Conservation (phyloP, 78 protist genomes). For the slime mould (Dictyostelium discoideum) region DNA sequence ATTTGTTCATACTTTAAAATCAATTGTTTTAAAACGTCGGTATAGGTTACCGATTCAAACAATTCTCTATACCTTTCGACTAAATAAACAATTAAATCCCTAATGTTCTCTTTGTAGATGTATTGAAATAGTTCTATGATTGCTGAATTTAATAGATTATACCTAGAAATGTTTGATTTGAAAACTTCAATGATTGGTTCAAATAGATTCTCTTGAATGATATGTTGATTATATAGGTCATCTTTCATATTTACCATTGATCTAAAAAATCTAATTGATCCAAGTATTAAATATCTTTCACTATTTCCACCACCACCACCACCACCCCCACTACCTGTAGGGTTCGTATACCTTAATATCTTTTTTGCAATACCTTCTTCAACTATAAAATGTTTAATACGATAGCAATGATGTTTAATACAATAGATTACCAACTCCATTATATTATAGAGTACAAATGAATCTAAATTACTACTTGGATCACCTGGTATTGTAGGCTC, state of each 20-base stretch:
- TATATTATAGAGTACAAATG: conserved; percentile 68
- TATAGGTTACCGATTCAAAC: conserved; percentile 50
- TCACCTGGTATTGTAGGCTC: conserved; percentile 60
- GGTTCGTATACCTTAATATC: conserved; percentile 46
- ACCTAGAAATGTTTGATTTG: conserved; percentile 50
- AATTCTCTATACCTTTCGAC: conserved; percentile 43
- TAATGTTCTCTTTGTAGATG: conserved; percentile 77
- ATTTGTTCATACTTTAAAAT: conserved; percentile 70
- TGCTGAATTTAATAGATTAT: conserved; percentile 87
- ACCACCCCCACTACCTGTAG: not conserved
- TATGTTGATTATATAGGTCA: conserved; percentile 76
- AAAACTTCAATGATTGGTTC: conserved; percentile 71
- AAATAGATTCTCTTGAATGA: conserved; percentile 76
- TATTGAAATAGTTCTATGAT: conserved; percentile 85
- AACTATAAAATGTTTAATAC: conserved; percentile 82
- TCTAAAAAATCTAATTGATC: conserved; percentile 79
- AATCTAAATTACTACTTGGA: conserved; percentile 62
- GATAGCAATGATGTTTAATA: conserved; percentile 75
- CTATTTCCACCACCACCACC: not conserved
- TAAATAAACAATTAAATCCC: conserved; percentile 52
- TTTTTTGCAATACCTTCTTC: conserved; percentile 66
- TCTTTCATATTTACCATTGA: conserved; percentile 79
- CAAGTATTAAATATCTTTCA: conserved; percentile 71
- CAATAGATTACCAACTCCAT: conserved; percentile 78
- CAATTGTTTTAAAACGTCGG: conserved; percentile 72